Evolutionary conservation across 352 stramenopile species (phyloP), one percentile per base, ranked within the genome.

Genomic region (Globisporangium echinulatum): DNA sequence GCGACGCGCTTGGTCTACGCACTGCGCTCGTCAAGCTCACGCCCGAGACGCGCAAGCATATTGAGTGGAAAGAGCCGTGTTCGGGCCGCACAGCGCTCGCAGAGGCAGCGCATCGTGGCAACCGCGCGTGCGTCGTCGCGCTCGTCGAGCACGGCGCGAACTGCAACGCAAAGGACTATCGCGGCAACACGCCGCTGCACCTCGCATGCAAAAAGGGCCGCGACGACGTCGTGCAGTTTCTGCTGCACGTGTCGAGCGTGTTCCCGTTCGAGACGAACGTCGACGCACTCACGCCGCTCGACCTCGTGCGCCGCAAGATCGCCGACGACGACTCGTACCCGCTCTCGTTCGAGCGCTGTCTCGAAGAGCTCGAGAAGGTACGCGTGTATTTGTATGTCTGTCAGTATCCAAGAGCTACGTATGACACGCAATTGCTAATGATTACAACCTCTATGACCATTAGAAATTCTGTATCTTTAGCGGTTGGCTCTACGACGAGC

Each of bases 401-500:
- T 25, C 25, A 25, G 25, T 25, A 25, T 25, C 25, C 2, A 2
- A 25, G 25, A 25, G 25, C 25, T 25, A 25, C 25, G 25, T 25
- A 25, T 25, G 25, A 1, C 7, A 15, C 17, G 13, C 5, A 9
- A n/a, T 6, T 9, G 10, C 15, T 14, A 37, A 3, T 36, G n/a
- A 6, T 14, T 25, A 17, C 49, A 68, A 36, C 62, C 56, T 55
- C 1, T 52, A 40, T 52, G 33, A 44, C 58, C 10, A 1, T 9
- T 52, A 86, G 74, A 75, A 71, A 63, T 82, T 75, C 50, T 87
- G 71, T 55, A 17, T 87, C 13, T 82, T 79, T 52, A 82, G 70
- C 49, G 77, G 77, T 17, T 89, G 77, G 79, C 37, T 89, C 43
- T 89, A 87, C 36, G 61, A 76, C 54, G 82, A 85, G 61, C 79